Evolutionary conservation across 129 eudicot species (phyloP), one percentile per base, ranked within the genome.

Genomic region (Pulicaria dysenterica): DNA sequence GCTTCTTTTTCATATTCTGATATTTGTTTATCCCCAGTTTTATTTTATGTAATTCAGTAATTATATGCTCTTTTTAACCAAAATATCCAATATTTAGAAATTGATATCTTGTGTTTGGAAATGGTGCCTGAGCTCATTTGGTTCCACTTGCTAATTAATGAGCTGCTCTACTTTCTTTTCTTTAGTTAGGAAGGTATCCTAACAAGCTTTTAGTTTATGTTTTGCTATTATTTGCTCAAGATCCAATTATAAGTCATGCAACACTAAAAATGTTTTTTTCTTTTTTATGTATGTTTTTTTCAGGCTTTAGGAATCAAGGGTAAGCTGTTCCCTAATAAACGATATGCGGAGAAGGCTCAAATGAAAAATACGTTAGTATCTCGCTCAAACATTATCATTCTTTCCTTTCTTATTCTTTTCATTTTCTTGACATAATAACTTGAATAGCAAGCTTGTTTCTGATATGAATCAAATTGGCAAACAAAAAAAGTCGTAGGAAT

Each of bases 291-390:
- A 4, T 51, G 75, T 14, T 31, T 50, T 31, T 55, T 53, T 36
- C 88, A 88, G 97, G 71, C 89, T 43, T 62, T 92, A 87, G 97
- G 96, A 73, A 84, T 88, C 75, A 88, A 92, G 96, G 97, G 96
- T 61, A 92, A 92, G 91, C 80, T 84, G 87, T 70, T 88, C 12
- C 89, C 97, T 9, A 86, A 89, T 89, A 84, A 88, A 73, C 73
- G 86, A 7, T 92, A 89, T 68, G 82, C 88, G 4, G 95, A 87
- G 79, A 92, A 92, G 86, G 96, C 96, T 38, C 95, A 79, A 45
- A 83, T 92, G 98, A 92, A 92, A 90, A 92, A 85, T 78, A 92
- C 98, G 96, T 92, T 50, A 83, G 95, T 76, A 49, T 51, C 17
- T 61, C 44, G 38, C 48, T 17, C 61, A 36, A 37, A 15, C 53